Conservation (phyloP, 228 moss, liverwort and hornwort genomes). For the Sphagnum magellanicum region DNA sequence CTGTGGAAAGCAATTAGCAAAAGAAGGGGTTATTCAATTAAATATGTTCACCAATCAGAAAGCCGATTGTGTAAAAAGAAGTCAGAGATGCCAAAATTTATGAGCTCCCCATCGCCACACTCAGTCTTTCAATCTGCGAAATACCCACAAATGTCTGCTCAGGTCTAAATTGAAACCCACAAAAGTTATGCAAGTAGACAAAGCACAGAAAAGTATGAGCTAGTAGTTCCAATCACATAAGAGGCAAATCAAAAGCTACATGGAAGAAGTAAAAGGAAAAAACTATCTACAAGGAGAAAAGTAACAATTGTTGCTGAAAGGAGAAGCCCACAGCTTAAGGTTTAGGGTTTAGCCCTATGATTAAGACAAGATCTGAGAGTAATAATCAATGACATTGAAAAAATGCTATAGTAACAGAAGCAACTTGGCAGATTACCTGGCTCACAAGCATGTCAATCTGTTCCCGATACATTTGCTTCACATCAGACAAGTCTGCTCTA, state of each 20-base stretch:
- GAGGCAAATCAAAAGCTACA: neutral
- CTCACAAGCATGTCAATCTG: conserved; percentile 95
- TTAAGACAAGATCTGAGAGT: too few species aligned
- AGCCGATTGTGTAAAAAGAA: neutral
- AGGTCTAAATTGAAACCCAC: neutral
- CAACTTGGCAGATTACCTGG: conserved; percentile 44
- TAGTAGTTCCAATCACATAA: neutral
- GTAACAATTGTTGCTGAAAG: neutral
- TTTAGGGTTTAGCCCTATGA: neutral
- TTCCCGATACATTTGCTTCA: conserved; percentile 98
- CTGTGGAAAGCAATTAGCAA: too few species aligned
- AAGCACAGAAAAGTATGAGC: too few species aligned
- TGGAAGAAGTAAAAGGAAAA: neutral
- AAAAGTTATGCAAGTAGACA: neutral
- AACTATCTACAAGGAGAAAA: neutral
- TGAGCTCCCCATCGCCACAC: conserved; percentile 59
- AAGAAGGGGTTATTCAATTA: too few species aligned
- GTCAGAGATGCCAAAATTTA: conserved; percentile 12
- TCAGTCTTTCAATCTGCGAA: conserved; percentile 87
- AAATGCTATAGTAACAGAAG: too few species aligned
- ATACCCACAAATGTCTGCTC: neutral
- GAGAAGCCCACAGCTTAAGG: neutral
- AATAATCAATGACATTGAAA: too few species aligned
- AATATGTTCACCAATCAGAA: too few species aligned
- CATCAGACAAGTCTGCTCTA: conserved; percentile 91